A percentile compares a stretch with the other conserved stretches of the same genome.
Evolutionary conservation across 2,329 filamentous ascomycete species (phyloP).

Genomic region (Drechslerella stenobrocha): DNA sequence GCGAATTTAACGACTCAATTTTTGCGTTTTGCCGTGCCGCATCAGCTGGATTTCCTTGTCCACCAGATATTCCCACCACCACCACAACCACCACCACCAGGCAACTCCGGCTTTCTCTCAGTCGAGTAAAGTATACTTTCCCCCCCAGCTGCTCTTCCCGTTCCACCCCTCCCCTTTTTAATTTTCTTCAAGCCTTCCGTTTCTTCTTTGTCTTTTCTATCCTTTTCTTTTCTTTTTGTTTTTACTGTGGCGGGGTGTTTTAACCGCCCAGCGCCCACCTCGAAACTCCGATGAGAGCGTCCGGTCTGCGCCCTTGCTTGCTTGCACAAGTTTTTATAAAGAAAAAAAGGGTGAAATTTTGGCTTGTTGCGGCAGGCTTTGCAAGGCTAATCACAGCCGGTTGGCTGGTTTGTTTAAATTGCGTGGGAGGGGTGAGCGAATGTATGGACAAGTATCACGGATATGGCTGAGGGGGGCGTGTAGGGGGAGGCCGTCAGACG

Average conservation of each 20-base stretch:
- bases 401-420: no score
- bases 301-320: background rate
- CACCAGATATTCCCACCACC: background rate
- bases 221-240: conserved; percentile 2
- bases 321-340: background rate
- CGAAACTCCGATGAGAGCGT: conserved; percentile 27
- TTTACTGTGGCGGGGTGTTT: background rate
- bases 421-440: no score
- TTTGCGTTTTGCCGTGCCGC: conserved; percentile 12
- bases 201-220: conserved; percentile 6
- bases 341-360: background rate
- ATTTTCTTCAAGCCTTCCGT: background rate
- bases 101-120: conserved; percentile 19
- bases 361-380: no score
- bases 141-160: background rate
- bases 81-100: conserved; percentile 6
- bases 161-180: background rate
- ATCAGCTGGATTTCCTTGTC: background rate
- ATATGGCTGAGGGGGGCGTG: no score
- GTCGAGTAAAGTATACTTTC: no score
- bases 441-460: no score
- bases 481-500: no score
- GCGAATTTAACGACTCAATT: background rate
- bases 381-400: no score
- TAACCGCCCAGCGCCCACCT: conserved; percentile 35